Evolutionary conservation across 2,329 filamentous ascomycete species (phyloP).

Genomic region (Aspergillus floridensis): DNA sequence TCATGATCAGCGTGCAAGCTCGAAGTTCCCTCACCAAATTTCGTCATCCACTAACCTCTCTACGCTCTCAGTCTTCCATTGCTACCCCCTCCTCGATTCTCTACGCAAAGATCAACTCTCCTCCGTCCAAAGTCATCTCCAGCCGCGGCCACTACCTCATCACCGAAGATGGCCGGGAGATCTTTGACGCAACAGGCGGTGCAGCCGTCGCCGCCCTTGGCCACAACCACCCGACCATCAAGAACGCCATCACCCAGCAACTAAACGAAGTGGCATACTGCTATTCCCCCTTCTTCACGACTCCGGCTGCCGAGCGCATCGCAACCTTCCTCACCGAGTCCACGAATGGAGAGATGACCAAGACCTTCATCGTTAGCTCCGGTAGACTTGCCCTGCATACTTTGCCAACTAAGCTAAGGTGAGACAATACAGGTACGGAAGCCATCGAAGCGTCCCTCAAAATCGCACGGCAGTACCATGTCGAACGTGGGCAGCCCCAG

Average conservation of each 20-base stretch:
- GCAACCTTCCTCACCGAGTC: constrained; percentile 50
- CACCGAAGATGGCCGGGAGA: constrained; percentile 54
- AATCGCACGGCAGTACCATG: constrained; percentile 63
- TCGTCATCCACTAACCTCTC: neutral
- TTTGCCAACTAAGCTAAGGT: neutral
- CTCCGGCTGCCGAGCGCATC: constrained; percentile 53
- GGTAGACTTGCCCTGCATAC: constrained; percentile 40
- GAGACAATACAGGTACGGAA: constrained; percentile 55
- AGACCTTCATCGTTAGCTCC: constrained; percentile 57
- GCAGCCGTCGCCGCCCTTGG: constrained; percentile 71
- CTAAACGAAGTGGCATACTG: constrained; percentile 60
- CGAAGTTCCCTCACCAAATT: neutral
- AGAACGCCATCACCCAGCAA: constrained; percentile 59
- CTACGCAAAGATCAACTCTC: neutral
- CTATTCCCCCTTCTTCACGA: constrained; percentile 59
- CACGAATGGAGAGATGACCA: constrained; percentile 53
- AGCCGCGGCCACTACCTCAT: constrained; percentile 53
- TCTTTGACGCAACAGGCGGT: constrained; percentile 72
- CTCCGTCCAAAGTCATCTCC: constrained; percentile 39
- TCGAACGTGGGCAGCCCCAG: constrained; percentile 55
- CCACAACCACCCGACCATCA: constrained; percentile 61
- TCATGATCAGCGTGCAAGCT: neutral
- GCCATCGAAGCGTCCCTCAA: constrained; percentile 69
- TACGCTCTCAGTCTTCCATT: neutral
- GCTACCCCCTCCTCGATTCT: neutral